Base-by-base conservation (phyloP, 2,329 filamentous ascomycete species). In the Purpureocillium lavendulum region DNA sequence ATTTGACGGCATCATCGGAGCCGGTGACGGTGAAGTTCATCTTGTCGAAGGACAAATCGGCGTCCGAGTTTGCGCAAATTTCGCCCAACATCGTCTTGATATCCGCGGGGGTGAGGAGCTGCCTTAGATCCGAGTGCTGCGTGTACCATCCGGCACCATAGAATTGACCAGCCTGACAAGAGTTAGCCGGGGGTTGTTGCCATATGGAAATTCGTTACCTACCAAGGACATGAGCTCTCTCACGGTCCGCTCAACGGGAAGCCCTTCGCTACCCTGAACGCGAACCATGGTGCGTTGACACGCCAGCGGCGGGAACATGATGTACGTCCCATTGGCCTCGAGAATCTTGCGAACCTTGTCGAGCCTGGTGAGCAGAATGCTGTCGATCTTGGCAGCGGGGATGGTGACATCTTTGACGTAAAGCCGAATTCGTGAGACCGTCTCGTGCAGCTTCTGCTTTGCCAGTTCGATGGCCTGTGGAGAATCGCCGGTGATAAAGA, bases 281-380 rank as follows among this genome's bases (percentile, higher is more conserved):
- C 90, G 81, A 47, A 97, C 84, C 50, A 87, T 73, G 49, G 81
- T 87, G 42, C 84, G 84, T 59, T 90, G 84, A 49, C 86, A 87
- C 16, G 87, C 92, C 31, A 98, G 72, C 15, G 84, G 80, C 7
- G 92, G 92, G 49, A 98, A 87, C 58, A 95, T 76, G 51, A 98
- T 87, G 61, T 94, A 95, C 7, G 90, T 94, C 30, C 90, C 92
- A 55, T 97, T 97, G 40, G 84, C 84, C 59, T 98, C 92, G 64
- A 96, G 90, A 48, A 98, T 95, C 70, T 95, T 96, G 55, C 89
- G 87, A 42, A 98, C 87, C 63, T 97, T 97, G 63, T 97, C 90
- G 53, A 97, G 72, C 18, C 92, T 84, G 52, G 85, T 85, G 29
- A 97, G 78, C 42, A 98, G 64, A 51, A 98, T 90, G 58, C 84